A percentile compares a stretch with the other conserved stretches of the same genome.
Evolutionary conservation across 2,329 filamentous ascomycete genomes (phyloP).

Genomic region (Calcarisporium arbuscula): DNA sequence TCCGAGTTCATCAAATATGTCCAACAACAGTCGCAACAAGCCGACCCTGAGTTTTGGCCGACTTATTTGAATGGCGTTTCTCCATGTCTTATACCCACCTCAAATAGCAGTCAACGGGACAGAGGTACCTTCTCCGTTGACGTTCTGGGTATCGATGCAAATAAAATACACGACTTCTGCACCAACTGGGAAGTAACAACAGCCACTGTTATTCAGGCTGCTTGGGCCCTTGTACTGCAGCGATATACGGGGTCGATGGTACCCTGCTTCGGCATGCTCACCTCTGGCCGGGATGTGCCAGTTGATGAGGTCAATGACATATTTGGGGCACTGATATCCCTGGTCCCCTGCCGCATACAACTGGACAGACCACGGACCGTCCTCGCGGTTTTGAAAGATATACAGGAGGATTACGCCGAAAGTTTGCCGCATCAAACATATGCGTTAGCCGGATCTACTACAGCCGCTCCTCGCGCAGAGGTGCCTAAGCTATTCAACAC

Average conservation of each 20-base stretch:
- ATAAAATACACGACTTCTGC: conserved; percentile 5
- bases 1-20: conserved; percentile 5
- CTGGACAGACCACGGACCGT: neutral
- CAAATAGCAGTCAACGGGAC: neutral
- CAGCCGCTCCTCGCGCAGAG: conserved; percentile 1
- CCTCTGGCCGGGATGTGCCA: conserved; percentile 9
- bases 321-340: conserved; percentile 8
- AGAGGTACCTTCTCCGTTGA: neutral
- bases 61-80: neutral
- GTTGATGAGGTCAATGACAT: conserved; percentile 5
- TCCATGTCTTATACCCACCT: conserved; percentile 1
- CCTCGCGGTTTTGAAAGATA: neutral
- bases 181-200: conserved; percentile 6
- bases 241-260: conserved; percentile 1
- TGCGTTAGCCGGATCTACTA: conserved; percentile 1
- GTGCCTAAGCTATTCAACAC: conserved; percentile 4
- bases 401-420: conserved; percentile 4
- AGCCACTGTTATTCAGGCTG: conserved; percentile 6
- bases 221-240: conserved; percentile 11
- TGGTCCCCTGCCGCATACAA: conserved; percentile 6
- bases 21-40: neutral
- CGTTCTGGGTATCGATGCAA: neutral
- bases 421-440: conserved; percentile 4
- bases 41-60: conserved; percentile 1
- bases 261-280: conserved; percentile 10